phyloP scores from a whole-genome alignment of 1,284 basidiomycete genomes.

The Sanghuangporus baumii region DNA sequence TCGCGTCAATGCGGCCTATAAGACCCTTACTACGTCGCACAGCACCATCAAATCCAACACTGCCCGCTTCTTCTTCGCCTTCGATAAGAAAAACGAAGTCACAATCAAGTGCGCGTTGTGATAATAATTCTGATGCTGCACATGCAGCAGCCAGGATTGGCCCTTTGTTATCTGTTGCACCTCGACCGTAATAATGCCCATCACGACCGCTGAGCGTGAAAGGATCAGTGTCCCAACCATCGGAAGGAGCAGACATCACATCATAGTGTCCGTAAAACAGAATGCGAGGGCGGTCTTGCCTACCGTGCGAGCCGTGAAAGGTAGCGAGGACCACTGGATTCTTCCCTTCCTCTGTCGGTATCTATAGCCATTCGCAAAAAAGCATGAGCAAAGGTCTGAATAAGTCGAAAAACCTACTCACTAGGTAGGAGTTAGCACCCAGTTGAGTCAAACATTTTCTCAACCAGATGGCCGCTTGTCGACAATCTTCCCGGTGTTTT shows the following conservation, averaged over 20 bases:
- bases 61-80: conserved; percentile 95
- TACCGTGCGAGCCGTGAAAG: conserved; percentile 63
- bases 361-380: conserved; percentile 32
- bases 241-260: conserved; percentile 73
- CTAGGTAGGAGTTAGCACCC: conserved; percentile 74
- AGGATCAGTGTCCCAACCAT: conserved; percentile 82
- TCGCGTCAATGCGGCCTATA: conserved; percentile 83
- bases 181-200: conserved; percentile 92
- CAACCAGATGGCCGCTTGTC: conserved; percentile 88
- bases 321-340: conserved; percentile 87
- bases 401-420: conserved; percentile 31
- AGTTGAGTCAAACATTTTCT: conserved; percentile 83
- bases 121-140: conserved; percentile 79
- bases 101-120: conserved; percentile 68
- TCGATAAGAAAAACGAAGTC: conserved; percentile 92
- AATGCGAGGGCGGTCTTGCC: conserved; percentile 59
- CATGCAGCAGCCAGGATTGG: conserved; percentile 90
- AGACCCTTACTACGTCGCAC: conserved; percentile 71
- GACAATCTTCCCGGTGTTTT: conserved; percentile 78
- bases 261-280: conserved; percentile 97
- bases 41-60: conserved; percentile 75
- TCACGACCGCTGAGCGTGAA: conserved; percentile 82
- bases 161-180: conserved; percentile 90
- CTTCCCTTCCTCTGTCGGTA: conserved; percentile 55
- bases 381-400: not conserved